Conservation (phyloP, 1,284 basidiomycete genomes). For the Paramarasmius palmivorus region DNA sequence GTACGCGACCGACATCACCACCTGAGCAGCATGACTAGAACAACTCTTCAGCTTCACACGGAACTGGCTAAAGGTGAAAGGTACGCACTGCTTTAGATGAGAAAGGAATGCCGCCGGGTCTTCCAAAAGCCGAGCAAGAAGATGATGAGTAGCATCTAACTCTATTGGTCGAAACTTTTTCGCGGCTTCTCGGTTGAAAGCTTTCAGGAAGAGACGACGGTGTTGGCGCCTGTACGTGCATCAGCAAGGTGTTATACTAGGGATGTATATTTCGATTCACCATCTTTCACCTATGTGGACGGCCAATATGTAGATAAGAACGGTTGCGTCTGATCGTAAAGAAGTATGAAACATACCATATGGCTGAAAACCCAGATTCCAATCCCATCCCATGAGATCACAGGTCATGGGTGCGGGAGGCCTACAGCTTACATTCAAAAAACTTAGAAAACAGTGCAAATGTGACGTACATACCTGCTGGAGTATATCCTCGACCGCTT, state of each 20-base stretch:
- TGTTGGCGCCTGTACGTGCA: conserved; percentile 14
- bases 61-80: neutral
- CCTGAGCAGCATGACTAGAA: neutral
- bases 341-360: neutral
- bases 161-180: conserved; percentile 10
- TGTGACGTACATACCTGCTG: neutral
- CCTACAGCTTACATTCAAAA: neutral
- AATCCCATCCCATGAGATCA: conserved; percentile 17
- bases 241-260: too few relatives aligned
- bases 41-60: neutral
- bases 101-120: conserved; percentile 1
- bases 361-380: neutral
- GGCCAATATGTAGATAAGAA: neutral
- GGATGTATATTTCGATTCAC: neutral
- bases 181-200: conserved; percentile 10
- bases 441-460: neutral
- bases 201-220: conserved; percentile 8
- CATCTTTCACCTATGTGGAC: neutral
- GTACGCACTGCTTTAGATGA: conserved; percentile 7
- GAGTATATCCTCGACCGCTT: conserved; percentile 10
- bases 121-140: conserved; percentile 11
- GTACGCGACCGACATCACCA: neutral
- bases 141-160: conserved; percentile 1
- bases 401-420: conserved; percentile 4
- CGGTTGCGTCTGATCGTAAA: too few relatives aligned